Evolutionary conservation across 805 yeast species (phyloP), one percentile per base, ranked within the genome.

Genomic region (Tetrapisispora namnaoensis): DNA sequence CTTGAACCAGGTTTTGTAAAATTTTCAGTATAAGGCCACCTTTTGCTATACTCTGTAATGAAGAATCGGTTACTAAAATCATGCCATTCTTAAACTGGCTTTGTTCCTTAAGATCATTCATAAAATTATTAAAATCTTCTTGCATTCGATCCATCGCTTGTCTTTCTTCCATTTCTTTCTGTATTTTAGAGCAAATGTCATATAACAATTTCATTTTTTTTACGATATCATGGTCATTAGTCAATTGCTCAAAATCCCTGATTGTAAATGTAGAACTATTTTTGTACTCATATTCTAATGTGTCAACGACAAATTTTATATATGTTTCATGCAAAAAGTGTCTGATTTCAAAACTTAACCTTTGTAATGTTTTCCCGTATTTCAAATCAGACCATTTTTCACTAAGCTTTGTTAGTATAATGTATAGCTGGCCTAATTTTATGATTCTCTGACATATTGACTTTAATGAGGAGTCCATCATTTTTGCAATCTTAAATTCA

Each of bases 21-120:
- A 84, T 70, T 46, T 76, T 70, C 37, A 91, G 65, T 0, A 86
- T 76, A 13, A 82, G 63, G 0, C 96, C 96, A 34, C 99, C 98
- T 66, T 84, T 86, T 37, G 74, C 70, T 47, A 79, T 76, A 14
- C 48, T 69, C 48, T 79, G 75, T 37, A 70, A 70, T 10, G 74
- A 62, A 3, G 76, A 70, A 57, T 82, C 86, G 0, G 80, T 70
- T 60, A 70, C 51, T 56, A 59, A 49, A 42, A 66, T 55, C 22
- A 71, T 55, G 47, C 69, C 68, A 21, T 66, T 62, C 32, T 61
- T 60, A 49, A 65, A 63, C 28, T 67, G 60, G n/a, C 61, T 60
- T 45, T 70, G 72, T 14, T 60, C 66, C 52, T 65, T 68, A 42
- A 75, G 63, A 45, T 70, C 69, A 42, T 68, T 68, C 50, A 75